A percentile compares a stretch with the other conserved stretches of the same genome.
Conservation (phyloP, 805 yeast species). For the Candida suzukii region DNA sequence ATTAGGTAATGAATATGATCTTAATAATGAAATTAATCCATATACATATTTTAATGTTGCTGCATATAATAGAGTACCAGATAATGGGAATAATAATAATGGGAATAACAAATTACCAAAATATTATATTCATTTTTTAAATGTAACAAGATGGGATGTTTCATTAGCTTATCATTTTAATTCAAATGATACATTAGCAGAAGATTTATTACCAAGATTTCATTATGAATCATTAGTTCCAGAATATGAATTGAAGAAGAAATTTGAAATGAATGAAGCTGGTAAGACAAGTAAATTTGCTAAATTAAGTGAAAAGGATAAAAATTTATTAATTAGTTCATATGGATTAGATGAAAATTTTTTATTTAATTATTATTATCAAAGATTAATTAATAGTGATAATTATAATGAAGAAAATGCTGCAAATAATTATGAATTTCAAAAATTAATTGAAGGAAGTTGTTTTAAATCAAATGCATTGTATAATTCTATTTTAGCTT, state of each 20-base stretch:
- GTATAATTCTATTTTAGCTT: conserved; percentile 16
- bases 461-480: conserved; percentile 18
- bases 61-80: not conserved
- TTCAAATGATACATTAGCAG: not conserved
- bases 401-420: conserved; percentile 16
- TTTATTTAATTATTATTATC: conserved; percentile 18
- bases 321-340: not conserved
- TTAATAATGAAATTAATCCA: no score
- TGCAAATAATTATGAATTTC: conserved; percentile 18
- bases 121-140: conserved; percentile 3
- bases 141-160: conserved; percentile 11
- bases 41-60: not conserved
- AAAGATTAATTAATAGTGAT: conserved; percentile 13
- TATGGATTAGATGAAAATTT: conserved; percentile 6
- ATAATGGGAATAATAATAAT: not conserved
- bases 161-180: conserved; percentile 4
- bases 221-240: conserved; percentile 1
- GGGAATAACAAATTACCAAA: not conserved
- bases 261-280: conserved; percentile 2
- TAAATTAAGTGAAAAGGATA: not conserved
- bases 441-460: conserved; percentile 19
- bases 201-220: not conserved
- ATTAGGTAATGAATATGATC: no score
- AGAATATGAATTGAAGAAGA: conserved; percentile 3
- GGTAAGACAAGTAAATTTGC: not conserved